Evolutionary conservation across 768 basidiomycete species (phyloP), one percentile per base, ranked within the genome.

Genomic region (Lactifluus pinguis): DNA sequence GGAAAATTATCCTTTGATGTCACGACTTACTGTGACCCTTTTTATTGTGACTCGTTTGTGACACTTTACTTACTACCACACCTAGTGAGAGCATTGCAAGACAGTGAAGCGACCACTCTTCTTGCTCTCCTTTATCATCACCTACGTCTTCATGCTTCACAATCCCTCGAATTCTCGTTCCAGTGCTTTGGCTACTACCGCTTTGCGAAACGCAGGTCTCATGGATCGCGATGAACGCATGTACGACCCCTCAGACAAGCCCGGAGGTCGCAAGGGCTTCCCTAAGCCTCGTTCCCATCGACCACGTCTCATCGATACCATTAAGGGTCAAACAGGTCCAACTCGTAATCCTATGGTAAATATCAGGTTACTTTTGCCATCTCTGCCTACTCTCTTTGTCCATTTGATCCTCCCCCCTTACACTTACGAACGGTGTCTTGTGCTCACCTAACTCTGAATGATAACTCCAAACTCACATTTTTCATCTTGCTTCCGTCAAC

Each of bases 201-300:
- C 86, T 34, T 75, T 90, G 29, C 83, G 84, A 60, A 82, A 73
- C 41, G 87, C 86, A 3, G 89, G 88, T 45, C 83, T 90, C 69
- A 85, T 89, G 63, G 87, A 89, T 78, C 76, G 81, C 59, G 89
- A 91, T 71, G 76, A 83, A 59, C 80, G 76, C 66, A 90, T 91
- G 89, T 81, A 83, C 63, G 88, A 91, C 68, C 74, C 76, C 48
- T 76, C 80, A 9, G 82, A 83, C 74, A 86, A 77, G 66, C 86
- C 85, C 6, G 86, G 86, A 53, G 87, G 87, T 25, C 80, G 87
- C 68, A 91, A 90, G 71, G 81, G 82, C 49, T 67, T 77, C n/a
- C 75, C 77, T 15, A 88, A 86, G 75, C 72, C 79, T 65, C 79
- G 83, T 30, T 74, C 80, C 6, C 84, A 87, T 70, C 79, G 84